A percentile compares a stretch with the other conserved stretches of the same genome.
Conservation (phyloP, 2,329 filamentous ascomycete genomes). For the Byssothecium circinans region DNA sequence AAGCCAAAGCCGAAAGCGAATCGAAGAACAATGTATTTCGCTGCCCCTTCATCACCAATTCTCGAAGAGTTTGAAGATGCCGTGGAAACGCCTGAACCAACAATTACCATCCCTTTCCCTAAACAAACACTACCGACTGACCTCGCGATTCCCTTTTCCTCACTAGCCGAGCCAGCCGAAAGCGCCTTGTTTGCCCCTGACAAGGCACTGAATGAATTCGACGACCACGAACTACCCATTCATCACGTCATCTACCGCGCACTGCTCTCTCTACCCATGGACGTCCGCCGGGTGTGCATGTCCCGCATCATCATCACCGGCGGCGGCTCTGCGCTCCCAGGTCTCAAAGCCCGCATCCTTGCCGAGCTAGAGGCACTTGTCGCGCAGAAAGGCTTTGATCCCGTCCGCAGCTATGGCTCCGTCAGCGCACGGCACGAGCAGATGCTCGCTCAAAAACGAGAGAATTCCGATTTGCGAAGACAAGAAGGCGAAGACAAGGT, state of each 20-base stretch:
- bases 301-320: constrained; percentile 85
- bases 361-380: constrained; percentile 72
- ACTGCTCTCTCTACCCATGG: constrained; percentile 74
- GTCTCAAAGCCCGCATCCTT: constrained; percentile 75
- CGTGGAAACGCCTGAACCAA: constrained; percentile 35
- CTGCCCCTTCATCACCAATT: constrained; percentile 40
- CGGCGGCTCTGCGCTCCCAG: constrained; percentile 75
- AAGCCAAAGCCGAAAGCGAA: constrained; percentile 33
- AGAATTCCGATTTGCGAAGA: constrained; percentile 21
- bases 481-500: constrained; percentile 29
- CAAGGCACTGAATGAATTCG: constrained; percentile 61
- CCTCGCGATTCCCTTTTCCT: constrained; percentile 68
- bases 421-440: constrained; percentile 45
- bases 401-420: constrained; percentile 69
- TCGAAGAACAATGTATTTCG: constrained; percentile 36
- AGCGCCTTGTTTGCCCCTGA: constrained; percentile 68
- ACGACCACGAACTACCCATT: constrained; percentile 84
- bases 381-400: constrained; percentile 72
- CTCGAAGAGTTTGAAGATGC: constrained; percentile 50
- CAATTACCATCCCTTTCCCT: constrained; percentile 38
- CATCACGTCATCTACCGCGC: constrained; percentile 75
- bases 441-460: constrained; percentile 24
- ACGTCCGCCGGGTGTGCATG: constrained; percentile 84
- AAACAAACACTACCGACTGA: constrained; percentile 48
- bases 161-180: constrained; percentile 74